phyloP scores from a whole-genome alignment of 306 rosid species.

The Trifolium pratense region DNA sequence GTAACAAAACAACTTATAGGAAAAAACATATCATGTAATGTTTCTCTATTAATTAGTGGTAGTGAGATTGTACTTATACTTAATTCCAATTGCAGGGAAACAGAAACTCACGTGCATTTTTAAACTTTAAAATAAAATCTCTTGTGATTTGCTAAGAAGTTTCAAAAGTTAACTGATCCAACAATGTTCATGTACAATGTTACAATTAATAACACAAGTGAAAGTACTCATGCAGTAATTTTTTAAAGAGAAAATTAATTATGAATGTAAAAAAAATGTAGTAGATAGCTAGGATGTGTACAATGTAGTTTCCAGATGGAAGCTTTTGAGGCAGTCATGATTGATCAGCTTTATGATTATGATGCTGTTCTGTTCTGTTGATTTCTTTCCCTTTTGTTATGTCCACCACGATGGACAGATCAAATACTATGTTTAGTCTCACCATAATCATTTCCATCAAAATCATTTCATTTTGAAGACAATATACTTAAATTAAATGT shows the following conservation, averaged over 20 bases:
- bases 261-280: neutral
- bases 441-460: constrained; percentile 42
- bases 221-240: neutral
- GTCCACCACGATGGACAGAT: constrained; percentile 51
- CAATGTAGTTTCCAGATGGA: constrained; percentile 24
- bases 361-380: constrained; percentile 8
- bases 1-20: neutral
- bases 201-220: neutral
- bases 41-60: constrained; percentile 9
- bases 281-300: neutral
- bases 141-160: neutral
- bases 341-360: constrained; percentile 48
- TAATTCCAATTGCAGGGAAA: neutral
- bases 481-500: too few relatives aligned
- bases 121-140: constrained; percentile 12
- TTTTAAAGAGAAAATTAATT: neutral
- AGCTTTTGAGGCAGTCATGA: constrained; percentile 40
- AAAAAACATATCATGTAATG: neutral
- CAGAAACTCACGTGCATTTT: constrained; percentile 21
- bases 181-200: neutral
- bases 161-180: constrained; percentile 5
- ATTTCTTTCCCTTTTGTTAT: constrained; percentile 40
- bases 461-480: constrained; percentile 33
- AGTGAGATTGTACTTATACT: neutral
- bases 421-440: constrained; percentile 47